Evolutionary conservation across 768 basidiomycete species (phyloP), one percentile per base, ranked within the genome.

Genomic region (Xanthoconium stramineum): DNA sequence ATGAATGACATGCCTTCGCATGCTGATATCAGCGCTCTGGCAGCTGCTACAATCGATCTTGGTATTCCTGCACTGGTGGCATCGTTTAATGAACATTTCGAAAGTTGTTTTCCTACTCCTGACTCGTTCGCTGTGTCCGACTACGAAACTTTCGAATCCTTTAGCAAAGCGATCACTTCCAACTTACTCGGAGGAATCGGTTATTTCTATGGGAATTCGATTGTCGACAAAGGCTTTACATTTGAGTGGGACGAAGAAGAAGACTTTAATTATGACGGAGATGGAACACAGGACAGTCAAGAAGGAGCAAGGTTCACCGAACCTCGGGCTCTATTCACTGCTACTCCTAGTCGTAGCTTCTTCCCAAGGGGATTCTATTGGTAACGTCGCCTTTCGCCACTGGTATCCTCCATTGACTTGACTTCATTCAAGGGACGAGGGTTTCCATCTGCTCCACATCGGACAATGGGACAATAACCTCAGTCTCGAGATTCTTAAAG

Each of bases 351-450:
- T 67, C 81, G 96, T 36, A 94, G 93, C 62, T 98, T 98, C 78
- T 98, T 98, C 78, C 95, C 95, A 0, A 80, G 95, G 69, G 95
- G 95, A 17, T 98, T 98, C 73, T 98, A 98, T 72, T 98, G 95
- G 91, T 90, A 70, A 50, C 69, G 43, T 47, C n/a, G n/a, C 14
- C 45, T 32, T 52, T 54, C 28, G 30, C 8, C 4, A 1, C 7
- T 47, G n/a, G 13, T 17, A 35, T 45, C 42, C 30, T 44, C 55
- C 36, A 36, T 42, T 46, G 13, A 29, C 50, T 55, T 28, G 52
- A 24, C 19, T 46, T 50, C 57, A 19, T 52, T 47, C 12, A 64
- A 93, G 91, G 95, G 95, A 98, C 70, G 95, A 98, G 73, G 95
- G 95, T 2, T 98, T 98, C 78, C 95, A 98, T 72, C 74, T 98